Evolutionary conservation across 495 filamentous ascomycete genomes (phyloP), one percentile per base, ranked within the genome.

Genomic region (Penicillium atrosanguineum): DNA sequence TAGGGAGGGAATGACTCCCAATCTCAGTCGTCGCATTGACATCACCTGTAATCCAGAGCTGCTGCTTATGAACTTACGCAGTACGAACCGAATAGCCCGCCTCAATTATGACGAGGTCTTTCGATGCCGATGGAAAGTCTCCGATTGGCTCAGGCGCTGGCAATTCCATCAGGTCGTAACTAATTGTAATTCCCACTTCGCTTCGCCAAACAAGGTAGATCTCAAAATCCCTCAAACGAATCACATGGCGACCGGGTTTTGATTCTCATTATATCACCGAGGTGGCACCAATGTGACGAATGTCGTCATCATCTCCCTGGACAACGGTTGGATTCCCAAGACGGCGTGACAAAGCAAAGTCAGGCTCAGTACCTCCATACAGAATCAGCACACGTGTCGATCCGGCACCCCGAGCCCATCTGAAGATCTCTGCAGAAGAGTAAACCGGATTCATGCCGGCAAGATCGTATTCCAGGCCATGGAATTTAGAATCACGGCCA

Each of bases 341-440:
- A 8, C 50, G 53, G 38, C 65, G 68, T 34, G 68, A 45, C 28
- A 87, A 56, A 7, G 79, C 78, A 28, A 88, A 65, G 59, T 90
- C 86, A 57, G 90, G 85, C 0, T 73, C 76, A 1, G 76, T 65
- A 6, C 79, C 84, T 7, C 87, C 87, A 55, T 89, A 89, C 6
- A 92, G 55, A 19, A 90, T 60, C 1, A 89, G 63, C 1, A 86
- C 69, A 15, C 76, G 82, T 57, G 75, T 79, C 2, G 70, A 62
- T 20, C 73, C 77, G 48, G 78, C 72, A 38, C 73, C 73, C 61
- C 53, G 41, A 29, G 83, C 76, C 81, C 80, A 82, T 0, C 84
- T 87, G 45, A 87, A 87, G 25, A 89, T 76, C 44, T 92, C 87
- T 0, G 83, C 85, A 3, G 86, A 82, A 0, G 85, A 88, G 67